A percentile compares a stretch with the other conserved stretches of the same genome.
phyloP scores from a whole-genome alignment of 192 early-diverging fungal species.

The Gonapodya prolifera region DNA sequence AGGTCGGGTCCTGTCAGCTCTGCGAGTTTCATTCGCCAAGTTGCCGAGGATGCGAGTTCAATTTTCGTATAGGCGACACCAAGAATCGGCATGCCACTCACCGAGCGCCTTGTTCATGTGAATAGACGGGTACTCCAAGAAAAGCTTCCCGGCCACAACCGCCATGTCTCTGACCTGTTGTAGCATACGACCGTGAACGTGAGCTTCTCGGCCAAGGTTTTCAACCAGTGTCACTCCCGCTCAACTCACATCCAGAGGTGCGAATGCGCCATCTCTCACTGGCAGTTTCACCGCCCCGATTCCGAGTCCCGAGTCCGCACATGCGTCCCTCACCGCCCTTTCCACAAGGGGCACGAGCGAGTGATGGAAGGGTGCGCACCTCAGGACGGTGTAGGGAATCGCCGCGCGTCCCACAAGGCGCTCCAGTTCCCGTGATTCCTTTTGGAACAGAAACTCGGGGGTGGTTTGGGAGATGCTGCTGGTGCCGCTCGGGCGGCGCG shows the following conservation, averaged over 20 bases:
- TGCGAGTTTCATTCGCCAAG: too few relatives aligned
- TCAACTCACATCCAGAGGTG: slow-evolving; percentile 1
- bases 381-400: not conserved
- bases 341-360: not conserved
- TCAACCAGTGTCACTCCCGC: not conserved
- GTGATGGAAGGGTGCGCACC: not conserved
- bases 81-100: too few relatives aligned
- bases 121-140: not conserved
- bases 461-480: not conserved
- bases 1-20: not conserved
- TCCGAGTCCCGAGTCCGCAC: not conserved
- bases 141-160: not conserved
- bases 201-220: not conserved
- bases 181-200: not conserved
- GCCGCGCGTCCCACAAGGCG: not conserved
- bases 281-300: not conserved
- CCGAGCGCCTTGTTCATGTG: not conserved
- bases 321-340: not conserved
- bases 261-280: not conserved
- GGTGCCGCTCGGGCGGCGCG: not conserved
- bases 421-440: not conserved
- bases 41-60: too few relatives aligned
- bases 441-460: slow-evolving; percentile 1
- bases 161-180: not conserved
- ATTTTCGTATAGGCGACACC: too few relatives aligned